These are phyloP conservation scores for Mrakia gelida DNA, from an alignment of 768 basidiomycete genomes.

Conservation along the genomic window DNA sequence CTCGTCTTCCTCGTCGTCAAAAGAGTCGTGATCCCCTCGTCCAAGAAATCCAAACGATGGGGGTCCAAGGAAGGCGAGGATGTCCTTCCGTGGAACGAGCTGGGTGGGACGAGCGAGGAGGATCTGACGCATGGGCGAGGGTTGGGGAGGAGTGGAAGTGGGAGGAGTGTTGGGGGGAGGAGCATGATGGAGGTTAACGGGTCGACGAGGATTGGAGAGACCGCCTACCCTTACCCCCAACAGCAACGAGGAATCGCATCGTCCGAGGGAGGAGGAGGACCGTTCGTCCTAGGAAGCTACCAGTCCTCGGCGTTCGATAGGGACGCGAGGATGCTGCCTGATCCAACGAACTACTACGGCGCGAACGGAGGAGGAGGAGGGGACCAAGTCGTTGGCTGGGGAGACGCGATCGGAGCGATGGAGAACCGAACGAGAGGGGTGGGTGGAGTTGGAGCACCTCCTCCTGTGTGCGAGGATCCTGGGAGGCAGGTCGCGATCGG, in stretches of 20 bases:
- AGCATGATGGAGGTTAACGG: neutral
- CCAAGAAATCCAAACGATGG: neutral
- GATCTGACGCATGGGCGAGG: neutral
- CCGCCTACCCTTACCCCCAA: neutral
- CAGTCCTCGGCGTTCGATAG: neutral
- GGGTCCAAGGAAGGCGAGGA: neutral
- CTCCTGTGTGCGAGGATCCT: neutral
- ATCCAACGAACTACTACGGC: too few relatives aligned
- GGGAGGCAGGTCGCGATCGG: neutral
- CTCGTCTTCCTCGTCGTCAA: neutral
- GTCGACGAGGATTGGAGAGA: neutral
- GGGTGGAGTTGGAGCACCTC: neutral
- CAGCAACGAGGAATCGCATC: neutral
- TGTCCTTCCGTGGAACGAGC: neutral
- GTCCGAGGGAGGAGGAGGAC: neutral
- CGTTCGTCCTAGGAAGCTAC: neutral
- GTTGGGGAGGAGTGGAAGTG: neutral
- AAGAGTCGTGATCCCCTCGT: neutral
- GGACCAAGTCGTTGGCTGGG: neutral
- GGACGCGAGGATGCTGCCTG: neutral
- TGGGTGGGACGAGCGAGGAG: neutral
- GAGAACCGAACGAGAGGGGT: neutral
- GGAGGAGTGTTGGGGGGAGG: neutral
- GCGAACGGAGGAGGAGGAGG: neutral
- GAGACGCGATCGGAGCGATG: neutral